A percentile compares a stretch with the other conserved stretches of the same genome.
These are phyloP conservation scores for Ormosia emarginata DNA, from an alignment of 306 rosid species.

Conservation along the genomic window DNA sequence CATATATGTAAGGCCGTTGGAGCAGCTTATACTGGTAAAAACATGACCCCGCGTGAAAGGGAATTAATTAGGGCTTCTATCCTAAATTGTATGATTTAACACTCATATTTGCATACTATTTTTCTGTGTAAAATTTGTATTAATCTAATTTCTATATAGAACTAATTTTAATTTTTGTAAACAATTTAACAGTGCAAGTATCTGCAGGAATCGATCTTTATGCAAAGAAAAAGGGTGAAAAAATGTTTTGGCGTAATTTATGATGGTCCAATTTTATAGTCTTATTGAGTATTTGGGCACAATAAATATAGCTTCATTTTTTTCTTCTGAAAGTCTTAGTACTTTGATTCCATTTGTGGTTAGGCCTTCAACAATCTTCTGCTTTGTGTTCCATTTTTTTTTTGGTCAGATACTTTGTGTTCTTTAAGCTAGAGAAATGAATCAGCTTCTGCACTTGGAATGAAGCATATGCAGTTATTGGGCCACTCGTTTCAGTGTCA, in stretches of 20 bases:
- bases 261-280: too few species aligned
- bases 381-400: too few species aligned
- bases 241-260: background rate
- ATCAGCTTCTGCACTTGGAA: background rate
- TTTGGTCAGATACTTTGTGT: too few species aligned
- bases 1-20: background rate
- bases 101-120: too few species aligned
- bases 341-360: background rate
- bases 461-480: background rate
- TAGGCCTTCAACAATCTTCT: background rate
- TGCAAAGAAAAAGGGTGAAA: too few species aligned
- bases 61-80: background rate
- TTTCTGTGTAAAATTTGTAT: too few species aligned
- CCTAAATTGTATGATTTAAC: too few species aligned
- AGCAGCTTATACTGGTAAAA: background rate
- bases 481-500: background rate
- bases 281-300: too few species aligned
- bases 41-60: background rate
- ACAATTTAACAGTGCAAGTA: too few species aligned
- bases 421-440: background rate
- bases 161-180: background rate
- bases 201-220: too few species aligned
- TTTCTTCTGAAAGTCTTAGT: background rate
- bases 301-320: background rate
- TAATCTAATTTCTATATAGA: background rate